Percentiles rank a stretch among this genome's conserved stretches.
phyloP scores from a whole-genome alignment of 345 rosid genomes.

The Gossypium bickii region DNA sequence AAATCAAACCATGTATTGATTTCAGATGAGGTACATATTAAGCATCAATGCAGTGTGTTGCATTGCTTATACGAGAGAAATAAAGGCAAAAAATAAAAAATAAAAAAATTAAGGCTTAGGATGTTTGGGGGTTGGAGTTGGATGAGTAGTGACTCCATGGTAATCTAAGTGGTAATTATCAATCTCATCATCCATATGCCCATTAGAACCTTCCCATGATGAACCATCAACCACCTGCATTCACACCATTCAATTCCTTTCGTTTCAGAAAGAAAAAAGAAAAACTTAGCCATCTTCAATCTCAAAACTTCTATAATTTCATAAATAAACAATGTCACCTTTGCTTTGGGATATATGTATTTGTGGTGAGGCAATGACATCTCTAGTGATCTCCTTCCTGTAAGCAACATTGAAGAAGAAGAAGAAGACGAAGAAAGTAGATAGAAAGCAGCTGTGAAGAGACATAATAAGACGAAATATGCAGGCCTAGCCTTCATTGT shows the following conservation, averaged over 20 bases:
- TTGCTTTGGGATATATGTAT: not conserved
- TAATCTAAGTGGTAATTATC: conserved; percentile 45
- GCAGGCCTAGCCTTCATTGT: conserved; percentile 28
- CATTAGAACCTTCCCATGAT: not conserved
- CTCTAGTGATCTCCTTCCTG: conserved; percentile 22
- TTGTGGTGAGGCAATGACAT: conserved; percentile 13
- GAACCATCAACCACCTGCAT: conserved; percentile 23
- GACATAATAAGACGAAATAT: conserved; percentile 16
- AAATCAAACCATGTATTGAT: not conserved
- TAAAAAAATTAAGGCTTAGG: conserved; percentile 32
- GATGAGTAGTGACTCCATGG: conserved; percentile 59
- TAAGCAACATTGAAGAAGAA: conserved; percentile 12
- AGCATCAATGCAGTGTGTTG: not conserved
- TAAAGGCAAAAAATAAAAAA: not conserved
- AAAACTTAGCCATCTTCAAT: not conserved
- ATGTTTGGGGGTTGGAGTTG: conserved; percentile 54
- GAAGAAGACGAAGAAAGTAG: conserved; percentile 26
- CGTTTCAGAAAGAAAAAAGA: not conserved
- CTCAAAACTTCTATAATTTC: not conserved
- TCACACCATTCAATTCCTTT: conserved; percentile 23
- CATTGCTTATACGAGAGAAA: not conserved
- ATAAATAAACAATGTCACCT: conserved; percentile 13
- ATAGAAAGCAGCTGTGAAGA: conserved; percentile 18
- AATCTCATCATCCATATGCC: conserved; percentile 16
- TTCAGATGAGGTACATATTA: not conserved